These are phyloP conservation scores for Phycomyces blakesleeanus DNA, from an alignment of 192 early-diverging fungal genomes.

Conservation along the genomic window DNA sequence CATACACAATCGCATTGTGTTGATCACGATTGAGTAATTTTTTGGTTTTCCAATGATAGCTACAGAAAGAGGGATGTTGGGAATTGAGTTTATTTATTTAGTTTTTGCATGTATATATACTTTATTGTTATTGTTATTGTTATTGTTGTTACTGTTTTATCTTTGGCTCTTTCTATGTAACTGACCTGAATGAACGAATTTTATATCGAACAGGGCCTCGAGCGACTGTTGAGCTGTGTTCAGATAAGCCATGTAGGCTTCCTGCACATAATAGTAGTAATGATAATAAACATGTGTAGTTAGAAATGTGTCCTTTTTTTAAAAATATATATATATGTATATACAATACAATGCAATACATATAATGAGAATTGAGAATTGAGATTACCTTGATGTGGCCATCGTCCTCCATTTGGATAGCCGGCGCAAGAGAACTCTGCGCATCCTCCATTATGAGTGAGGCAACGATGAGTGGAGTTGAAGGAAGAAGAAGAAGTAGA, in stretches of 20 bases:
- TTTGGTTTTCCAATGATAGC: conserved; percentile 30
- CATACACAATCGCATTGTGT: conserved; percentile 24
- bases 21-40: conserved; percentile 19
- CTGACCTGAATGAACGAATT: conserved; percentile 58
- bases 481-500: conserved; percentile 13
- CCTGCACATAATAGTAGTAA: too few species aligned
- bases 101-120: too few species aligned
- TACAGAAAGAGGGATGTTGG: not conserved
- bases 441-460: conserved; percentile 22
- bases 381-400: conserved; percentile 29
- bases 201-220: conserved; percentile 45
- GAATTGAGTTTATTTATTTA: not conserved
- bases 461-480: not conserved
- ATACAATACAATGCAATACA: too few species aligned
- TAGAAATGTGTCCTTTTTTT: not conserved
- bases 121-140: too few species aligned
- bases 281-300: too few species aligned
- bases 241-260: conserved; percentile 52
- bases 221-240: conserved; percentile 40
- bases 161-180: conserved; percentile 1
- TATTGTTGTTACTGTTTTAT: not conserved
- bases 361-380: too few species aligned
- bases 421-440: conserved; percentile 11
- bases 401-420: conserved; percentile 24
- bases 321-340: too few species aligned